Base-by-base conservation (phyloP, 169 alveolate species). In the Plasmodium knowlesi region DNA sequence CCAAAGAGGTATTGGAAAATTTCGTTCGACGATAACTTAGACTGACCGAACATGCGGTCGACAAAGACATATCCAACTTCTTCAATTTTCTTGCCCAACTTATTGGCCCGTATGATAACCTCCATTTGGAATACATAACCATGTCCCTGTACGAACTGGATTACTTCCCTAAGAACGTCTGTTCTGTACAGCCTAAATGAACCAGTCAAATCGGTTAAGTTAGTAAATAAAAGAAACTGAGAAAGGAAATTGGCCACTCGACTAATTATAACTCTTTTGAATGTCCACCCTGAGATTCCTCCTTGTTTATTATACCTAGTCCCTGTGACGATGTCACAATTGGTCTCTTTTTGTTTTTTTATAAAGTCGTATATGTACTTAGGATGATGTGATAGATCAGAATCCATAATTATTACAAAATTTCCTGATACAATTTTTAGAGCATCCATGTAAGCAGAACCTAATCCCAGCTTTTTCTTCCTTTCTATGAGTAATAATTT, bases 91-190 rank as follows among this genome's bases (percentile, higher is more conserved):
- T 95, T 95, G 30, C 98, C 98, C 71, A 92, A 91, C 93, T 96
- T 97, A 61, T 97, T 94, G 30, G 99, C 99, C 92, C 99, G 97
- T 41, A 98, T 98, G 54, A 98, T 97, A 39, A 98, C 98, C 95
- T 99, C 99, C 99, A 99, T 98, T 95, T 99, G 99, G 96, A 99
- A 99, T 19, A 98, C 99, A 94, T 98, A 99, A 28, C 99, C 99
- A 92, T 76, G 84, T 6, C 88, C 82, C 19, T 91, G 76, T 2
- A 96, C 84, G 6, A 54, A 16, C 14, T 89, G 50, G 74, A 96
- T 82, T 39, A 96, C 96, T 78, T 95, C 95, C 90, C 97, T 97
- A 39, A 99, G 96, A 16, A 97, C 98, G 22, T 96, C 96, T 86
- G 98, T 97, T 92, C 97, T 98, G 94, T 98, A 99, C 43, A 99